Percentiles rank a stretch among this genome's conserved stretches.
These are phyloP conservation scores for Iris macrosiphon DNA, from an alignment of 106 monocot genomes.

Conservation along the genomic window DNA sequence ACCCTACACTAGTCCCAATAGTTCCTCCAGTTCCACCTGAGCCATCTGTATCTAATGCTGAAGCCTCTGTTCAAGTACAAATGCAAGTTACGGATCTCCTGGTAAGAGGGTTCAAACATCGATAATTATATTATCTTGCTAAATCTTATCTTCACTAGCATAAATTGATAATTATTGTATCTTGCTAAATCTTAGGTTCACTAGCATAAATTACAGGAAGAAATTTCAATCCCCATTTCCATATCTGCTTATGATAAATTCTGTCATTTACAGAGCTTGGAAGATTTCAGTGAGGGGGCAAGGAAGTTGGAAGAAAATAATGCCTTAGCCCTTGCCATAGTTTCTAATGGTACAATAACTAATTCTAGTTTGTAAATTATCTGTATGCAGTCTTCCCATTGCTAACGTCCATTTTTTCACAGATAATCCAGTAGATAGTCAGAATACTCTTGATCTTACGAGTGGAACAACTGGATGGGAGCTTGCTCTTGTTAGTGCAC, in stretches of 20 bases:
- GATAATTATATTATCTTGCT: not conserved
- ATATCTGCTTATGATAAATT: not conserved
- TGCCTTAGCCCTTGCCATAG: constrained; percentile 26
- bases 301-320: constrained; percentile 33
- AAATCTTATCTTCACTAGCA: not conserved
- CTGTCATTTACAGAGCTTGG: constrained; percentile 26
- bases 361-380: not conserved
- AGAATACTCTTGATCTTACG: constrained; percentile 4
- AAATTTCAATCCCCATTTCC: no score
- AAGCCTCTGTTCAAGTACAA: constrained; percentile 17
- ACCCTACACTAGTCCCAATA: not conserved
- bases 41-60: not conserved
- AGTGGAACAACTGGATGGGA: constrained; percentile 34
- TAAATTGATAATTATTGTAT: not conserved
- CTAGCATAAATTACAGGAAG: no score
- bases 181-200: no score
- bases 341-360: constrained; percentile 34
- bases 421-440: constrained; percentile 24
- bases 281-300: constrained; percentile 22
- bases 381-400: not conserved
- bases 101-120: no score
- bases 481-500: constrained; percentile 34
- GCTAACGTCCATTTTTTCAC: not conserved
- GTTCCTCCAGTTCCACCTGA: constrained; percentile 5
- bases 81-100: constrained; percentile 37